Conservation (phyloP, 495 filamentous ascomycete genomes). For the Hypoxylon lenormandii region DNA sequence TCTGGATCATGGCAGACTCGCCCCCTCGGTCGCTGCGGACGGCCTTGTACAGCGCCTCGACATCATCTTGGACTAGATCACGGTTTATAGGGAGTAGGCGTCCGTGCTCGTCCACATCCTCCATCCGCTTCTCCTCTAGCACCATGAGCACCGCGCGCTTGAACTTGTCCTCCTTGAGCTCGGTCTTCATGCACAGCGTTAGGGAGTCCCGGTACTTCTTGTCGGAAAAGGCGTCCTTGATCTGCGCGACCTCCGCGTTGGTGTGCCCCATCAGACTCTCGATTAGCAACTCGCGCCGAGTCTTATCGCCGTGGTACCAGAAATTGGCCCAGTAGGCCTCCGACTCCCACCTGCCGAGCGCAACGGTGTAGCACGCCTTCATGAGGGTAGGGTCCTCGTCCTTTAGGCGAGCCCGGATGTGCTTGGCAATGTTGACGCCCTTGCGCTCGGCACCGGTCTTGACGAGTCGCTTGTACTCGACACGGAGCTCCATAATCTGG, state of each 20-base stretch:
- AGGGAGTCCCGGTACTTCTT: constrained; percentile 89
- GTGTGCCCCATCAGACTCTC: constrained; percentile 89
- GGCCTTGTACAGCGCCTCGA: constrained; percentile 75
- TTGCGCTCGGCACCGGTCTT: constrained; percentile 76
- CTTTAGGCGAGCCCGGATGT: constrained; percentile 85
- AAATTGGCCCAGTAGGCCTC: constrained; percentile 99
- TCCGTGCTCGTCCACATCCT: constrained; percentile 71
- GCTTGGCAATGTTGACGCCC: constrained; percentile 94
- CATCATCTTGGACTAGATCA: constrained; percentile 75
- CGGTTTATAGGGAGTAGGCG: constrained; percentile 55
- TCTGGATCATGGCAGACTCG: constrained; percentile 88
- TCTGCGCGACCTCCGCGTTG: constrained; percentile 85
- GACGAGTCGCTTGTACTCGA: constrained; percentile 89
- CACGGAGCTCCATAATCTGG: constrained; percentile 82
- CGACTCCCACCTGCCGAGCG: constrained; percentile 89
- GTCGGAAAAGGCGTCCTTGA: constrained; percentile 92
- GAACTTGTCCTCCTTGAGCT: constrained; percentile 94
- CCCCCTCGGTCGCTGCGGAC: constrained; percentile 81
- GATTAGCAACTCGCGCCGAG: constrained; percentile 86
- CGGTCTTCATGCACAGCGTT: constrained; percentile 85
- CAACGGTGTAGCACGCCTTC: constrained; percentile 89
- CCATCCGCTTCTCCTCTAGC: constrained; percentile 83
- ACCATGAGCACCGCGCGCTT: constrained; percentile 87
- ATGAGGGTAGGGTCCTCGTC: constrained; percentile 74
- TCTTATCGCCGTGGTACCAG: constrained; percentile 93